phyloP scores from a whole-genome alignment of 148 eudicot species.

The Arbutus unedo region DNA sequence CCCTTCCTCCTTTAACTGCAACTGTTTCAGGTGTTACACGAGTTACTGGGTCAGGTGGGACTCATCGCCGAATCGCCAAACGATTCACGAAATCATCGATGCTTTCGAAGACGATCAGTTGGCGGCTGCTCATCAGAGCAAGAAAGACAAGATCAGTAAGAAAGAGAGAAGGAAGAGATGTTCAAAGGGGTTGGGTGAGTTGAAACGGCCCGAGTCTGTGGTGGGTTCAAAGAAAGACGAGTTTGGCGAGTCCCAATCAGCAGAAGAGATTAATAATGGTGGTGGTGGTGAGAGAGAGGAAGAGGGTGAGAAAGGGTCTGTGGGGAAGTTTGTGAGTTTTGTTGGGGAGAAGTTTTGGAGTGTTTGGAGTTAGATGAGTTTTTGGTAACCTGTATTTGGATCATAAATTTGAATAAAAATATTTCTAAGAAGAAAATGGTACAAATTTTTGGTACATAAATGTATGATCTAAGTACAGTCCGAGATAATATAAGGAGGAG shows the following conservation, averaged over 20 bases:
- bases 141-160: conserved; percentile 5
- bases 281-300: conserved; percentile 16
- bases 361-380: conserved; percentile 33
- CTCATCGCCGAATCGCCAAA: conserved; percentile 68
- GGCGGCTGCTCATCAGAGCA: conserved; percentile 14
- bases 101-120: conserved; percentile 57
- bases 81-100: conserved; percentile 76
- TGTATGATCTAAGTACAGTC: no score
- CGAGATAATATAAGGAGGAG: no score
- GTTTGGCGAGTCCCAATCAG: conserved; percentile 19
- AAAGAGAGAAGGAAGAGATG: conserved; percentile 32
- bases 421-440: no score
- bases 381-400: background rate
- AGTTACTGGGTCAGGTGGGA: conserved; percentile 83
- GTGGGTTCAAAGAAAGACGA: conserved; percentile 19
- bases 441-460: no score
- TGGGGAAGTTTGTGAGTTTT: conserved; percentile 35
- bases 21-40: conserved; percentile 72
- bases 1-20: conserved; percentile 46
- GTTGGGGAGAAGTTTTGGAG: conserved; percentile 44
- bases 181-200: conserved; percentile 15
- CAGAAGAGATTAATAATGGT: conserved; percentile 2
- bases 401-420: background rate
- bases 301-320: conserved; percentile 24
- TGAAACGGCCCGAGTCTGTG: conserved; percentile 18